These are phyloP conservation scores for Gynostemma pentaphyllum DNA, from an alignment of 306 rosid genomes.

Conservation along the genomic window DNA sequence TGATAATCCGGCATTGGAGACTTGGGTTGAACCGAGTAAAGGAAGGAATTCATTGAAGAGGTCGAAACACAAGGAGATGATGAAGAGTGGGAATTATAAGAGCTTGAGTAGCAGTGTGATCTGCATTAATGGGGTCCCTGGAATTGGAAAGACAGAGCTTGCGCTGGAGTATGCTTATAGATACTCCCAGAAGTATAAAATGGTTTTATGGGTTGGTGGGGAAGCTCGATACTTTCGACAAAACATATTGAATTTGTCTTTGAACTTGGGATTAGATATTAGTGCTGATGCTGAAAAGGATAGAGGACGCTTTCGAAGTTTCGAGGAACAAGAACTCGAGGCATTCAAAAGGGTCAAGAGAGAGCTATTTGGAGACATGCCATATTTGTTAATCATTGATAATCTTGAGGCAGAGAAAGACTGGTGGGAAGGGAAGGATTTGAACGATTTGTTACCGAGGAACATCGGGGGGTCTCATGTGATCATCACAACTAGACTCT, in stretches of 20 bases:
- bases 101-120: slow-evolving; percentile 45
- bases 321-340: slow-evolving; percentile 83
- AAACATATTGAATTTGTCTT: slow-evolving; percentile 61
- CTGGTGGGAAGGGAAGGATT: slow-evolving; percentile 80
- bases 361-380: slow-evolving; percentile 69
- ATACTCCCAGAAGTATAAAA: slow-evolving; percentile 60
- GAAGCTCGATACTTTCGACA: slow-evolving; percentile 70
- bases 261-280: slow-evolving; percentile 56
- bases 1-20: slow-evolving; percentile 52
- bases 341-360: slow-evolving; percentile 80
- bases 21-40: slow-evolving; percentile 54
- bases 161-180: slow-evolving; percentile 67
- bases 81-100: slow-evolving; percentile 49
- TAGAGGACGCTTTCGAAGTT: slow-evolving; percentile 62
- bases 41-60: slow-evolving; percentile 46
- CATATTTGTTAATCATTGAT: slow-evolving; percentile 69
- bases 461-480: slow-evolving; percentile 73
- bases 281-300: slow-evolving; percentile 69
- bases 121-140: slow-evolving; percentile 70
- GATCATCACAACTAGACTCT: slow-evolving; percentile 50
- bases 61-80: slow-evolving; percentile 42
- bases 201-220: slow-evolving; percentile 89
- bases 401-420: slow-evolving; percentile 77
- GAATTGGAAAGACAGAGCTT: slow-evolving; percentile 78
- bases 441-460: slow-evolving; percentile 68